These are phyloP conservation scores for Medicago truncatula DNA, from an alignment of 306 rosid species.

Conservation along the genomic window DNA sequence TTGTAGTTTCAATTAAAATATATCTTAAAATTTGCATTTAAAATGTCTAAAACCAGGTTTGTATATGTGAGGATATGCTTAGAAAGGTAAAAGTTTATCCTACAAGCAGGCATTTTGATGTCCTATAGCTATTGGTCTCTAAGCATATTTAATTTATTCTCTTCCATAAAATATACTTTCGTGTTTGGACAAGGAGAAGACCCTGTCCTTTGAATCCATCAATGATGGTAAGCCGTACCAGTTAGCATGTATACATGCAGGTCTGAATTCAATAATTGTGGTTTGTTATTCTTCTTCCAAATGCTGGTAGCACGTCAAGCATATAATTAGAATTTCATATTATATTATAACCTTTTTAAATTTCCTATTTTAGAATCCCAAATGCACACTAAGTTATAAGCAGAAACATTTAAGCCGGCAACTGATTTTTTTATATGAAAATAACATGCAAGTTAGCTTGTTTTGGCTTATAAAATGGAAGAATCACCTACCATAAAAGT, in stretches of 20 bases:
- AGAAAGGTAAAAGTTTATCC: not conserved
- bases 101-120: not conserved
- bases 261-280: constrained; percentile 31
- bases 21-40: not conserved
- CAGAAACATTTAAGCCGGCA: constrained; percentile 56
- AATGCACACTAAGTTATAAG: constrained; percentile 35
- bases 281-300: constrained; percentile 41
- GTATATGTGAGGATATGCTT: constrained; percentile 15
- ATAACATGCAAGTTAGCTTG: constrained; percentile 7
- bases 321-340: not conserved
- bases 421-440: not conserved
- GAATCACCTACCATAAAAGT: constrained; percentile 18
- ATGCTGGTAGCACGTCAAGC: constrained; percentile 10
- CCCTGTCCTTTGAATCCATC: constrained; percentile 1
- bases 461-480: constrained; percentile 48
- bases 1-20: not conserved
- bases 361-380: constrained; percentile 37
- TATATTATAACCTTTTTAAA: constrained; percentile 19
- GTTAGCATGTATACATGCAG: not conserved
- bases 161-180: constrained; percentile 3
- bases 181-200: constrained; percentile 34
- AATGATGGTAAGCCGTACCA: constrained; percentile 1
- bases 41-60: constrained; percentile 7
- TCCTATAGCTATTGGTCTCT: constrained; percentile 3
- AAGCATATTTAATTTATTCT: constrained; percentile 23